A percentile compares a stretch with the other conserved stretches of the same genome.
Evolutionary conservation across 371 early-diverging fungal species (phyloP).

Genomic region (Chytridiales sp.): DNA sequence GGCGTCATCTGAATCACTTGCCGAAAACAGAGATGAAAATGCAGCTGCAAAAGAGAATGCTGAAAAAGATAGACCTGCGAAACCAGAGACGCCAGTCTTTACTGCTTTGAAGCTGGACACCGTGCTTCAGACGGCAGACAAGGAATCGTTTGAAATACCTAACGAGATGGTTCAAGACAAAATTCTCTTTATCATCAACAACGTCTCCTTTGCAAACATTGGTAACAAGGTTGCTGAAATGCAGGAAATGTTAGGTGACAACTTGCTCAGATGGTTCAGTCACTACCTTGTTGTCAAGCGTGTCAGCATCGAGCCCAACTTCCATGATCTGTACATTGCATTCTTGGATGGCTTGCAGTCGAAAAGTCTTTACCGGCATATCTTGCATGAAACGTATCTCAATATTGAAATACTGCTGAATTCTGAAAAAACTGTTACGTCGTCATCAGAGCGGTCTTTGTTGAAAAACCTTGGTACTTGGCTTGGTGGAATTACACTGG

Average conservation of each 20-base stretch:
- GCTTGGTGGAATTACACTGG: conserved; percentile 95
- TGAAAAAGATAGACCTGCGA: not conserved
- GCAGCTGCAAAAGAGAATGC: not conserved
- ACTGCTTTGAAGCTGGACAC: conserved; percentile 63
- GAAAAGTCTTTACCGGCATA: conserved; percentile 56
- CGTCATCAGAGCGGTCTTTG: conserved; percentile 82
- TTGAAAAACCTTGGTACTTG: conserved; percentile 95
- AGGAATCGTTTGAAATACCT: conserved; percentile 46
- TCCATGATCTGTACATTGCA: conserved; percentile 81
- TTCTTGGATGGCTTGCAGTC: conserved; percentile 69
- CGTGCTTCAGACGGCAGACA: conserved; percentile 28
- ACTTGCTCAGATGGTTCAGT: conserved; percentile 84
- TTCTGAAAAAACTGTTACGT: conserved; percentile 88
- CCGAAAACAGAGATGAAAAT: not conserved
- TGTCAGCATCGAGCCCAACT: conserved; percentile 92
- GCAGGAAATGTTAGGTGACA: conserved; percentile 60
- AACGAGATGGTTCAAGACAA: conserved; percentile 81
- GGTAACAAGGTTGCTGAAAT: conserved; percentile 78
- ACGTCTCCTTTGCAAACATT: conserved; percentile 85
- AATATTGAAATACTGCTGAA: conserved; percentile 86
- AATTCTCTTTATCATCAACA: conserved; percentile 95
- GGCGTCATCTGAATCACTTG: conserved; percentile 13
- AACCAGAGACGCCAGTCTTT: conserved; percentile 52
- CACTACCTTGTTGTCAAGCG: conserved; percentile 91
- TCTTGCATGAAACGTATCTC: conserved; percentile 84